These are phyloP conservation scores for Maudiozyma saulgeensis DNA, from an alignment of 805 yeast species.

Conservation along the genomic window DNA sequence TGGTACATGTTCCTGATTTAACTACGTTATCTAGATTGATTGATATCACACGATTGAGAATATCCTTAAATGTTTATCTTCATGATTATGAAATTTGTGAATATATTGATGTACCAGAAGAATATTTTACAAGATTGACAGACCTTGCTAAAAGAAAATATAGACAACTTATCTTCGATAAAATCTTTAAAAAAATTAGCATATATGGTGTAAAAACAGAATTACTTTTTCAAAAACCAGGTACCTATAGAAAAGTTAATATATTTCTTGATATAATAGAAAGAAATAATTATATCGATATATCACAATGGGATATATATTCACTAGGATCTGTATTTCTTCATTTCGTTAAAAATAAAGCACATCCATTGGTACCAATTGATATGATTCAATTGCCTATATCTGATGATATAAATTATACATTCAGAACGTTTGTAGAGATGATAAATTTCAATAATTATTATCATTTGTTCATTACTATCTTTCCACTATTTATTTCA, in stretches of 20 bases:
- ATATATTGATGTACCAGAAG: conserved; percentile 39
- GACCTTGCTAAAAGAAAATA: conserved; percentile 26
- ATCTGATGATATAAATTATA: conserved; percentile 38
- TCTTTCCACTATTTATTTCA: conserved; percentile 39
- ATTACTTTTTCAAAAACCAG: conserved; percentile 47
- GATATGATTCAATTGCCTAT: conserved; percentile 44
- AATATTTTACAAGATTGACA: conserved; percentile 24
- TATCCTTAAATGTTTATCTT: conserved; percentile 65
- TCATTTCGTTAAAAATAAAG: conserved; percentile 41
- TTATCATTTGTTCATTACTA: conserved; percentile 29
- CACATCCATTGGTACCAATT: conserved; percentile 45
- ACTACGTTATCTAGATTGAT: conserved; percentile 49
- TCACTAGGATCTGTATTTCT: conserved; percentile 35
- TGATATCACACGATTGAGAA: conserved; percentile 68
- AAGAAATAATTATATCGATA: conserved; percentile 47
- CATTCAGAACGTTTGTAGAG: conserved; percentile 29
- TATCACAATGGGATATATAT: conserved; percentile 55
- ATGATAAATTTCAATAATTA: conserved; percentile 29
- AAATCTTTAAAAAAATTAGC: conserved; percentile 40
- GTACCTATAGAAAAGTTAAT: conserved; percentile 37
- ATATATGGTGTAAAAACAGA: conserved; percentile 36
- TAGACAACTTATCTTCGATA: conserved; percentile 37
- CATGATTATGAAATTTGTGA: conserved; percentile 49
- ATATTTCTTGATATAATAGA: conserved; percentile 41
- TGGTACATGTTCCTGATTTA: conserved; percentile 38